A percentile compares a stretch with the other conserved stretches of the same genome.
Conservation (phyloP, 176 grass and related monocot genomes). For the Phyllostachys edulis region DNA sequence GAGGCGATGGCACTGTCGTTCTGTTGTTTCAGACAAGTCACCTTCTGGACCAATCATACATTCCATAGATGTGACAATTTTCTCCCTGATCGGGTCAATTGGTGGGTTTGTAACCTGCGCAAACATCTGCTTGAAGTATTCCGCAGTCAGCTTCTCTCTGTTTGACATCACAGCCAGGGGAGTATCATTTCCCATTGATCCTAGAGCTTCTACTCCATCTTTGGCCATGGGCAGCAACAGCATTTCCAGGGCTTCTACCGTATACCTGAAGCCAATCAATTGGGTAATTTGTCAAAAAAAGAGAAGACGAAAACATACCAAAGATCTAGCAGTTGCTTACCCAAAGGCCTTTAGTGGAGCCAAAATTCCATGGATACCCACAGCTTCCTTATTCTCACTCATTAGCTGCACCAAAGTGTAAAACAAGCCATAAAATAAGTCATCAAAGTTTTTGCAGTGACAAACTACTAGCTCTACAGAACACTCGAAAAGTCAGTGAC, state of each 20-base stretch:
- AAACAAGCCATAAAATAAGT: no score
- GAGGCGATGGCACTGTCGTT: slow-evolving; percentile 66
- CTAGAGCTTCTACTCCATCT: slow-evolving; percentile 55
- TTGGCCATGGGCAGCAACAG: slow-evolving; percentile 63
- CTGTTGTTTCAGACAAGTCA: slow-evolving; percentile 79
- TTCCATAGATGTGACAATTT: slow-evolving; percentile 71
- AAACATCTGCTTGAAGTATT: slow-evolving; percentile 82
- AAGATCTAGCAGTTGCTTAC: slow-evolving; percentile 31
- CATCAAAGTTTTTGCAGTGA: no score
- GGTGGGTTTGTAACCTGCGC: slow-evolving; percentile 79
- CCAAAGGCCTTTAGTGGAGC: slow-evolving; percentile 83
- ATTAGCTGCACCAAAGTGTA: no score
- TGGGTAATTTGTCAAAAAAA: neutral
- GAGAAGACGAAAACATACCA: neutral
- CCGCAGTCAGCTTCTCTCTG: slow-evolving; percentile 53
- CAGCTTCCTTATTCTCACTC: no score
- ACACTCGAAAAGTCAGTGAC: no score
- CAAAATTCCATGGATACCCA: no score
- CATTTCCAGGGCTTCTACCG: slow-evolving; percentile 56
- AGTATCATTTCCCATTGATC: slow-evolving; percentile 76
- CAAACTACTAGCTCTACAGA: no score
- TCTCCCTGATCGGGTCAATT: slow-evolving; percentile 66
- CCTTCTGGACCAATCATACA: slow-evolving; percentile 77
- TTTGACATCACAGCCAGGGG: slow-evolving; percentile 71
- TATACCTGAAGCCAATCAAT: slow-evolving; percentile 51